A percentile compares a stretch with the other conserved stretches of the same genome.
Evolutionary conservation across 2,329 filamentous ascomycete genomes (phyloP).

Genomic region (Juglanconis sp.): DNA sequence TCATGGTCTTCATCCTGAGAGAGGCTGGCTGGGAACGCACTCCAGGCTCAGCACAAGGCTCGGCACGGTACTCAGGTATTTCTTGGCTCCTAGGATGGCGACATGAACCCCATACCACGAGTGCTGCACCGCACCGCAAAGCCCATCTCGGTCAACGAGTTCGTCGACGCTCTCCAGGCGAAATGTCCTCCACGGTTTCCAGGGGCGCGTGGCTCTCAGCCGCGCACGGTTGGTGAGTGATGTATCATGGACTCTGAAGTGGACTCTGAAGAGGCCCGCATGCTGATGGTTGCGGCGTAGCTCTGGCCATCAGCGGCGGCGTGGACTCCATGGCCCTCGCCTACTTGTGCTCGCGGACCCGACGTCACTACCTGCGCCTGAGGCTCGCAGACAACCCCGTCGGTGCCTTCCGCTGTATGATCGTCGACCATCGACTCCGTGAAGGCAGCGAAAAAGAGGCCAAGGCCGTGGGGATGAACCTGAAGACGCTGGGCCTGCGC

Average conservation of each 20-base stretch:
- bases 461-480: constrained; percentile 36
- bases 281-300: constrained; percentile 34
- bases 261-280: not conserved
- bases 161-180: constrained; percentile 48
- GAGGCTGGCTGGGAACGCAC: too few species aligned
- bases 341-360: constrained; percentile 59
- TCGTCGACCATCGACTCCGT: constrained; percentile 59
- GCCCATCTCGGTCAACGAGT: constrained; percentile 39
- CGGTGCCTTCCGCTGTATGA: constrained; percentile 39
- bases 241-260: not conserved
- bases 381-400: constrained; percentile 45
- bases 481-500: constrained; percentile 33
- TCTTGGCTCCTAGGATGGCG: constrained; percentile 27
- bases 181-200: constrained; percentile 50
- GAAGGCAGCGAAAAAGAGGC: constrained; percentile 52
- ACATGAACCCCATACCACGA: constrained; percentile 37
- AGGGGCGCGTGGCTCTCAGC: constrained; percentile 29
- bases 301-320: constrained; percentile 83
- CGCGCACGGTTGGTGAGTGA: constrained; percentile 42
- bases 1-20: not conserved
- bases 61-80: not conserved
- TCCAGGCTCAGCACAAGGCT: not conserved
- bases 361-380: constrained; percentile 30
- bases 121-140: constrained; percentile 37
- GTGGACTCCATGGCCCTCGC: constrained; percentile 98